Evolutionary conservation across 106 monocot species (phyloP).

Genomic region (Allium sativum): DNA sequence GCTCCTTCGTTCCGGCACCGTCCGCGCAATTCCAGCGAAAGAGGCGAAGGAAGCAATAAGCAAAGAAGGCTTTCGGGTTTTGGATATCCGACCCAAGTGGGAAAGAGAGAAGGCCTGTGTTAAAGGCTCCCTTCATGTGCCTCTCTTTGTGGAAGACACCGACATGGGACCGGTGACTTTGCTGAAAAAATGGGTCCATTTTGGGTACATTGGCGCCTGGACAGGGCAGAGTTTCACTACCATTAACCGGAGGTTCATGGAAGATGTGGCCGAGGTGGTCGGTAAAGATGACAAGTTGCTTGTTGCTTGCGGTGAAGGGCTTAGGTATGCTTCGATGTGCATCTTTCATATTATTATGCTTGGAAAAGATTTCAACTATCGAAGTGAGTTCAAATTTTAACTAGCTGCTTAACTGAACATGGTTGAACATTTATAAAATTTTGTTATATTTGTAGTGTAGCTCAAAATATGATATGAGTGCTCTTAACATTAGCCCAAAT

Average conservation of each 20-base stretch:
- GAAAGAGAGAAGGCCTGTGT: conserved; percentile 72
- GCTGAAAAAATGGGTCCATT: conserved; percentile 86
- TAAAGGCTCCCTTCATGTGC: conserved; percentile 51
- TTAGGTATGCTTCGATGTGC: conserved; percentile 29
- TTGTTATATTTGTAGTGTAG: too few relatives aligned
- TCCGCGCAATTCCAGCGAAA: conserved; percentile 29
- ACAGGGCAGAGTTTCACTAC: conserved; percentile 72
- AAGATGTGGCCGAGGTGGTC: conserved; percentile 32
- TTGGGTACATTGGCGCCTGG: conserved; percentile 87
- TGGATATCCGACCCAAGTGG: conserved; percentile 81
- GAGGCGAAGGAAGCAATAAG: conserved; percentile 29
- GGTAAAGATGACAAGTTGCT: conserved; percentile 68
- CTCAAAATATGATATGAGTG: too few relatives aligned
- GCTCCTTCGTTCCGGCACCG: conserved; percentile 33
- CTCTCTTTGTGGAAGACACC: conserved; percentile 77
- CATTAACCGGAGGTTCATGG: conserved; percentile 49
- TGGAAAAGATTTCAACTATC: too few relatives aligned
- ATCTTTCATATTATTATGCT: background rate
- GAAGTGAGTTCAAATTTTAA: too few relatives aligned
- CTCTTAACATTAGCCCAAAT: too few relatives aligned
- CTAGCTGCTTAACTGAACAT: too few relatives aligned
- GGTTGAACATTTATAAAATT: too few relatives aligned
- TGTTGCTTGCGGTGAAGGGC: conserved; percentile 88
- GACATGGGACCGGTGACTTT: conserved; percentile 49
- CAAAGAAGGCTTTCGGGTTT: conserved; percentile 48